Conservation (phyloP, 164 flowering plant species). For the Paratinospora sagittata region DNA sequence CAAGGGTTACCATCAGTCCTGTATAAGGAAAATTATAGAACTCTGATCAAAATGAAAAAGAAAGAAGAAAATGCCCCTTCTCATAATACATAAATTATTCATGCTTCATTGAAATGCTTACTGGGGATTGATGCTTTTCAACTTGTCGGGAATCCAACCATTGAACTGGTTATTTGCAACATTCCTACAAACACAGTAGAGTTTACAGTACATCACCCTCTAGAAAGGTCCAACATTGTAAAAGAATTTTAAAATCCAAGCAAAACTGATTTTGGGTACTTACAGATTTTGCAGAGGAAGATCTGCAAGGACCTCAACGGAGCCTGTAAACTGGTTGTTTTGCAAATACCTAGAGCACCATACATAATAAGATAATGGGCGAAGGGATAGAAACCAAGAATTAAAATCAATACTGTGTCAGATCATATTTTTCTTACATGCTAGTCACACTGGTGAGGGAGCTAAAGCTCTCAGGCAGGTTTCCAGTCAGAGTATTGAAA, state of each 20-base stretch:
- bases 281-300: constrained; percentile 77
- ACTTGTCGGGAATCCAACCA: constrained; percentile 77
- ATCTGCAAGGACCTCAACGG: constrained; percentile 71
- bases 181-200: constrained; percentile 42
- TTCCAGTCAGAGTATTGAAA: constrained; percentile 56
- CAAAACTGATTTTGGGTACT: constrained; percentile 25
- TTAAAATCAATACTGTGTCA: constrained; percentile 2
- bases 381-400: background rate
- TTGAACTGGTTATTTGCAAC: constrained; percentile 70
- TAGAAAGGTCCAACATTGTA: background rate
- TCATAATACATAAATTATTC: background rate
- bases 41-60: background rate
- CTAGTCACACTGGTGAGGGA: constrained; percentile 50
- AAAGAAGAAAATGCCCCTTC: background rate
- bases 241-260: background rate
- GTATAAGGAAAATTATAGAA: constrained; percentile 14
- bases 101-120: constrained; percentile 32
- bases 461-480: constrained; percentile 62
- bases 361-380: constrained; percentile 4
- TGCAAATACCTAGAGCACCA: constrained; percentile 63
- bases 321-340: constrained; percentile 80
- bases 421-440: constrained; percentile 46
- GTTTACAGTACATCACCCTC: background rate
- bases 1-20: constrained; percentile 66
- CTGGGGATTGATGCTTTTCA: constrained; percentile 60